Percentiles rank a stretch among this genome's conserved stretches.
Conservation (phyloP, 2,329 filamentous ascomycete genomes). For the Dactylellina parvicollis region DNA sequence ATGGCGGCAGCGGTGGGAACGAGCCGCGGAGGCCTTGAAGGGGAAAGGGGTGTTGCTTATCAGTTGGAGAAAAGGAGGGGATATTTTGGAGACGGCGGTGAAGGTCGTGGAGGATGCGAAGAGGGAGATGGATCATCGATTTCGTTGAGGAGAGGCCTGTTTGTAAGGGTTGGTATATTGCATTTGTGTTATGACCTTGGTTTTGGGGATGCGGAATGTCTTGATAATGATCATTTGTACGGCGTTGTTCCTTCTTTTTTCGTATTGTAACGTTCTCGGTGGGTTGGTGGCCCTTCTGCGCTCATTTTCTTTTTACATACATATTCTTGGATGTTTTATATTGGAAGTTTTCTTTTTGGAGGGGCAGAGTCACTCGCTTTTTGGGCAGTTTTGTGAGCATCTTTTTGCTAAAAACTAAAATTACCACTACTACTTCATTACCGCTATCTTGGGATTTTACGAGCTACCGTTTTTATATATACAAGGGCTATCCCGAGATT, state of each 20-base stretch:
- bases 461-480: neutral
- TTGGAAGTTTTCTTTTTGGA: conserved; percentile 7
- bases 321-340: conserved; percentile 32
- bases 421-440: too few relatives aligned
- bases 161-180: too few relatives aligned
- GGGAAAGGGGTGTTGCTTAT: conserved; percentile 73
- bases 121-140: conserved; percentile 61
- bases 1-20: conserved; percentile 74
- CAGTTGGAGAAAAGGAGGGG: conserved; percentile 77
- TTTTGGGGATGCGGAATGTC: too few relatives aligned
- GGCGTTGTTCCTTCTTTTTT: neutral
- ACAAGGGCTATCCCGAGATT: neutral
- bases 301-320: too few relatives aligned
- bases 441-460: neutral
- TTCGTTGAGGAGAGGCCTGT: too few relatives aligned
- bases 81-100: conserved; percentile 74
- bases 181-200: too few relatives aligned
- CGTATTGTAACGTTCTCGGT: neutral
- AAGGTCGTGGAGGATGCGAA: conserved; percentile 71
- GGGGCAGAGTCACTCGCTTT: conserved; percentile 3
- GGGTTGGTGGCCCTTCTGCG: neutral
- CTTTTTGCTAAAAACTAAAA: neutral
- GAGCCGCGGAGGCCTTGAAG: conserved; percentile 73
- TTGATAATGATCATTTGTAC: conserved; percentile 10
- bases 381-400: neutral